Conservation (phyloP, 2,329 filamentous ascomycete species). For the Paraconiothyrium sp. region DNA sequence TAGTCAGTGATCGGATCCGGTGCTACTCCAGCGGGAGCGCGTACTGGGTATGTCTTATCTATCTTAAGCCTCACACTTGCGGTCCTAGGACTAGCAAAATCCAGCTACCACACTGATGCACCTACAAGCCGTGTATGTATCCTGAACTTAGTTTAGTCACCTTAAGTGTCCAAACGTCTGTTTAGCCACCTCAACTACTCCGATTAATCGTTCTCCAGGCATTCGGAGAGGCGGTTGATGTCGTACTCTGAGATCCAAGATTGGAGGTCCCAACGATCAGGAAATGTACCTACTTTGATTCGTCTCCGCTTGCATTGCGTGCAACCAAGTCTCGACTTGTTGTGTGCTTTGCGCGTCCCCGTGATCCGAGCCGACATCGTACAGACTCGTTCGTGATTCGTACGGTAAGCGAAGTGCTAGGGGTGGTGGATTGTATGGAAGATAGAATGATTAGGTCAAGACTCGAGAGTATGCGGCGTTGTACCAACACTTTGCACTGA, state of each 20-base stretch:
- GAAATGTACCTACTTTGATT: constrained; percentile 39
- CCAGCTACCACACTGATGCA: neutral
- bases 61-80: neutral
- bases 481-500: neutral
- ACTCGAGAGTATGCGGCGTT: neutral
- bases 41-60: neutral
- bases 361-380: constrained; percentile 10
- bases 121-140: neutral
- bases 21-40: neutral
- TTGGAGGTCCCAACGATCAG: constrained; percentile 1
- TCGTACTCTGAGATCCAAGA: neutral
- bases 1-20: neutral
- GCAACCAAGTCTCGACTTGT: constrained; percentile 48
- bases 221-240: neutral
- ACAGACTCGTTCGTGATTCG: neutral
- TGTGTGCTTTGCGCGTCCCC: constrained; percentile 43
- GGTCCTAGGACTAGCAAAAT: neutral
- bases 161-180: neutral
- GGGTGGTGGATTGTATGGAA: constrained; percentile 21
- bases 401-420: constrained; percentile 14
- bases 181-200: neutral
- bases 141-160: neutral
- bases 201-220: neutral
- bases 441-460: neutral
- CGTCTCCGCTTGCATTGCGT: constrained; percentile 47